Evolutionary conservation across 352 stramenopile species (phyloP), one percentile per base, ranked within the genome.

Genomic region (Globisporangium alternatum): DNA sequence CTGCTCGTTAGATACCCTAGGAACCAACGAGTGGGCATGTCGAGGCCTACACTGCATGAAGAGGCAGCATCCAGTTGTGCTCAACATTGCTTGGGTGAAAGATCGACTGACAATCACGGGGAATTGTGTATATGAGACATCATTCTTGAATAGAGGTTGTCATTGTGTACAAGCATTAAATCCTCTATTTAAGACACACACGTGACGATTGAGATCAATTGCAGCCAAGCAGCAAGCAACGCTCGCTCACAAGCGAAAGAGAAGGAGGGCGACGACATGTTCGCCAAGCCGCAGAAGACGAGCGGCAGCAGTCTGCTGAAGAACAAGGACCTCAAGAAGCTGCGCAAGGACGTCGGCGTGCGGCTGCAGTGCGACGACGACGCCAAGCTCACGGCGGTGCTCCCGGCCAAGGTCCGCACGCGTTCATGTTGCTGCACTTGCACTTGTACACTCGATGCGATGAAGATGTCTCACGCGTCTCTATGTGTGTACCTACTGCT

Each of bases 281-380:
- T 95, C 65, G 76, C 76, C 57, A 95, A 95, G 71, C 61, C 83
- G 56, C 71, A 77, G 41, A 93, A 92, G 76, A 71, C 77, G 59
- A 93, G 81, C 61, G 83, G 84, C 64, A 95, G 83, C 63, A 84
- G 77, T 59, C 72, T 92, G 72, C 77, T 95, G 45, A 91, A 90
- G 75, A 82, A 81, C 65, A 95, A 95, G 68, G 86, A 95, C 65
- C 77, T 77, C 66, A 95, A 93, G 78, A 95, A 93, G 72, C 74
- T 95, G 41, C 83, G 83, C 47, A 78, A 81, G 45, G 82, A 93
- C 49, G 68, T 89, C 13, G 55, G 64, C 1, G 65, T 71, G 31
- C 61, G 69, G n/a, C 77, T 89, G 51, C 54, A 64, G 0, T 75
- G 66, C 48, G 68, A 73, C 2, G 77, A 89, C 37, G 81, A 82